phyloP scores from a whole-genome alignment of 306 rosid species.

The Castanospermum australe region DNA sequence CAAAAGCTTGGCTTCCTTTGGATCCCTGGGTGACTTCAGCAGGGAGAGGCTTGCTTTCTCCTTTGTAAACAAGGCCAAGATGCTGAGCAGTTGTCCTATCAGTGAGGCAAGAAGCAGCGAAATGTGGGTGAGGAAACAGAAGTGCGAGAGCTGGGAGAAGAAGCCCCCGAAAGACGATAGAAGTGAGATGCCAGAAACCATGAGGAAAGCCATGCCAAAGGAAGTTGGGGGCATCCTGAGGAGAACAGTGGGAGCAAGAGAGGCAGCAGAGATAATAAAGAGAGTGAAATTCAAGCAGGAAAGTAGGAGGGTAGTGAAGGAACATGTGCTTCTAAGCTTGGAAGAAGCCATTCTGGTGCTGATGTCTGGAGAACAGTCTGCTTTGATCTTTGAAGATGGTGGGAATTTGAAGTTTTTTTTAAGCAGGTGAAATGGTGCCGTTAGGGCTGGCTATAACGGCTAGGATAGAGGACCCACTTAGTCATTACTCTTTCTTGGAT shows the following conservation, averaged over 20 bases:
- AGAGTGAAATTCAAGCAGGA: constrained; percentile 56
- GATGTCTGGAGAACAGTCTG: not conserved
- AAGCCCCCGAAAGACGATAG: constrained; percentile 68
- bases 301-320: constrained; percentile 66
- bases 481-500: not conserved
- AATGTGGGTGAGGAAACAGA: constrained; percentile 66
- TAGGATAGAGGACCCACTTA: not conserved
- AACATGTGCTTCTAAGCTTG: constrained; percentile 52
- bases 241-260: constrained; percentile 66
- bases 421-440: not conserved
- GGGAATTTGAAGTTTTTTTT: not conserved
- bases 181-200: constrained; percentile 64
- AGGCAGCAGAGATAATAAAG: constrained; percentile 60
- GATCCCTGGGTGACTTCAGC: constrained; percentile 56
- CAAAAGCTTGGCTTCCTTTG: constrained; percentile 63
- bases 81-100: constrained; percentile 51
- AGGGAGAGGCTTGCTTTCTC: constrained; percentile 56
- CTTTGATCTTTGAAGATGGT: not conserved
- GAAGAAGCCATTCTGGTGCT: constrained; percentile 24
- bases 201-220: constrained; percentile 63
- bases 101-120: constrained; percentile 54
- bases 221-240: constrained; percentile 80
- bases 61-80: constrained; percentile 57
- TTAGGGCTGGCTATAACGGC: not conserved
- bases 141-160: constrained; percentile 71